Conservation (phyloP, 2,329 filamentous ascomycete genomes). For the Fusarium sp. region DNA sequence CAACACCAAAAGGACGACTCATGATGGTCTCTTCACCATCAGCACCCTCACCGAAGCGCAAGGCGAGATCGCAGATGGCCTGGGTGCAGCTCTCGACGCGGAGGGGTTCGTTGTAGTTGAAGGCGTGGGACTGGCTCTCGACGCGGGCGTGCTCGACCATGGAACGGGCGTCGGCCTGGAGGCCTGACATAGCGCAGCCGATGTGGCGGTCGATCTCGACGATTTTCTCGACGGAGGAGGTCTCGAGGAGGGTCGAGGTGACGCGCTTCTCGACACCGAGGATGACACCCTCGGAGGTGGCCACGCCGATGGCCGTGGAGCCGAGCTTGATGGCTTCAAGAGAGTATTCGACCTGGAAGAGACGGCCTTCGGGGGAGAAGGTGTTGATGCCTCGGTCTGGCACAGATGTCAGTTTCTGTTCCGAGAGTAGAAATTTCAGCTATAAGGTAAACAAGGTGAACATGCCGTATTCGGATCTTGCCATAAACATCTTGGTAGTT, state of each 20-base stretch:
- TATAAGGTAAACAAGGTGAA: slow-evolving; percentile 45
- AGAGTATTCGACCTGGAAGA: slow-evolving; percentile 99
- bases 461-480: slow-evolving; percentile 99
- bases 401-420: slow-evolving; percentile 36
- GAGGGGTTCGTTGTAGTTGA: slow-evolving; percentile 97
- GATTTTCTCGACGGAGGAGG: slow-evolving; percentile 98
- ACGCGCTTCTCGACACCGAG: slow-evolving; percentile 99
- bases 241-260: slow-evolving; percentile 96
- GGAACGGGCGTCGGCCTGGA: slow-evolving; percentile 96
- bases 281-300: slow-evolving; percentile 94
- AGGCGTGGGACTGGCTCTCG: slow-evolving; percentile 95
- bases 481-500: slow-evolving; percentile 92
- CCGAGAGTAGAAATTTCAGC: slow-evolving; percentile 14
- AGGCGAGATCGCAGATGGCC: slow-evolving; percentile 95
- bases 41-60: slow-evolving; percentile 96
- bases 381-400: slow-evolving; percentile 99
- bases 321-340: slow-evolving; percentile 99
- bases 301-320: slow-evolving; percentile 97
- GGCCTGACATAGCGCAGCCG: slow-evolving; percentile 97
- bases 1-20: slow-evolving; percentile 96
- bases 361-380: slow-evolving; percentile 98
- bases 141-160: slow-evolving; percentile 99
- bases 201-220: slow-evolving; percentile 99
- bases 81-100: slow-evolving; percentile 98
- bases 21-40: slow-evolving; percentile 99